A percentile compares a stretch with the other conserved stretches of the same genome.
phyloP scores from a whole-genome alignment of 2,329 filamentous ascomycete genomes.

The Phialocephala sp. region DNA sequence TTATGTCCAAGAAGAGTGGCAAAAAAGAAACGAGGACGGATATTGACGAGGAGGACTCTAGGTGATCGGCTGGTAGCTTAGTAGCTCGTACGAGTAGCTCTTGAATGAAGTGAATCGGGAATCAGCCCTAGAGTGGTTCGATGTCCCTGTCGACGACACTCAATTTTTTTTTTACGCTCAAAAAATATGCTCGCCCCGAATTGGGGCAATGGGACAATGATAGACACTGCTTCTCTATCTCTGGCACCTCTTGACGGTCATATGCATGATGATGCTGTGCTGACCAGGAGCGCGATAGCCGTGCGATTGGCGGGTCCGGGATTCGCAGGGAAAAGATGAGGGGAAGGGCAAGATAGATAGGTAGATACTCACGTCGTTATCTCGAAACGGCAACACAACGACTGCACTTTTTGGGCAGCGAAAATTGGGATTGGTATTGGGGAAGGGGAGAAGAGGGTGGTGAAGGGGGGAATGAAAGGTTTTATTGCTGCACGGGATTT shows the following conservation, averaged over 20 bases:
- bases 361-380: constrained; percentile 9
- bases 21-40: neutral
- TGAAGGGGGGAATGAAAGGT: constrained; percentile 14
- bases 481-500: constrained; percentile 23
- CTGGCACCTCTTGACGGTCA: constrained; percentile 7
- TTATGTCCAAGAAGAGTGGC: constrained; percentile 1
- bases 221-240: neutral
- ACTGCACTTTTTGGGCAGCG: constrained; percentile 15
- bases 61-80: neutral
- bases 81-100: neutral
- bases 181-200: constrained; percentile 4
- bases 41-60: neutral
- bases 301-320: constrained; percentile 31
- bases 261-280: constrained; percentile 28
- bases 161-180: neutral
- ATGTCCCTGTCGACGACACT: neutral
- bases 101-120: neutral
- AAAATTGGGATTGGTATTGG: constrained; percentile 11
- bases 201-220: neutral
- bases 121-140: neutral
- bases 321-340: constrained; percentile 21
- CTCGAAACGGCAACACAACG: constrained; percentile 8
- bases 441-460: constrained; percentile 6
- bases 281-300: constrained; percentile 30
- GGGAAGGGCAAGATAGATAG: constrained; percentile 16